phyloP scores from a whole-genome alignment of 257 asterid genomes.

The Thymus mandschuricus region DNA sequence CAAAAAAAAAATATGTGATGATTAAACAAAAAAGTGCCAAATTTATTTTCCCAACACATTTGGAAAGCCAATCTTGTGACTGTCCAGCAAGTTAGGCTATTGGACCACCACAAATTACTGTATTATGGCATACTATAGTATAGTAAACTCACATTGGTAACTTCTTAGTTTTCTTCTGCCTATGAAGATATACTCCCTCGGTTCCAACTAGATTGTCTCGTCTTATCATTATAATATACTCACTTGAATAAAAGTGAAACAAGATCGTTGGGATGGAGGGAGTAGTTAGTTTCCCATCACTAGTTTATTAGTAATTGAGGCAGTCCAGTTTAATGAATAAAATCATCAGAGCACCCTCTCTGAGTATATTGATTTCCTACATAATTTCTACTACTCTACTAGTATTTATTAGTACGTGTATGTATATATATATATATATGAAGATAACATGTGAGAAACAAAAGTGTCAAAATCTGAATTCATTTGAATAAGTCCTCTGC shows the following conservation, averaged over 20 bases:
- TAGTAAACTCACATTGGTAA: too few species aligned
- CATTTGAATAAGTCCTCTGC: slow-evolving; percentile 1
- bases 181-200: too few species aligned
- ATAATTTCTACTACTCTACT: too few species aligned
- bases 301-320: not conserved
- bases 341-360: not conserved
- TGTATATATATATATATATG: not conserved
- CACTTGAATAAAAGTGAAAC: too few species aligned
- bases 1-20: too few species aligned
- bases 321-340: not conserved
- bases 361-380: too few species aligned
- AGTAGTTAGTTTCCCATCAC: not conserved
- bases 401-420: too few species aligned
- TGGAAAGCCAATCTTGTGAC: slow-evolving; percentile 16
- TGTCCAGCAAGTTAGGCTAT: not conserved
- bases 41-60: slow-evolving; percentile 5
- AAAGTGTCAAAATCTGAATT: not conserved
- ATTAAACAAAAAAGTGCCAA: not conserved
- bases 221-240: too few species aligned
- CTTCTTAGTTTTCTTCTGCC: too few species aligned
- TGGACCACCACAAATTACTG: slow-evolving; percentile 29
- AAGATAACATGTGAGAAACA: slow-evolving; percentile 1
- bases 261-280: too few species aligned
- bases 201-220: too few species aligned
- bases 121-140: not conserved